phyloP scores from a whole-genome alignment of 768 basidiomycete genomes.

The Tulasnella sp. region DNA sequence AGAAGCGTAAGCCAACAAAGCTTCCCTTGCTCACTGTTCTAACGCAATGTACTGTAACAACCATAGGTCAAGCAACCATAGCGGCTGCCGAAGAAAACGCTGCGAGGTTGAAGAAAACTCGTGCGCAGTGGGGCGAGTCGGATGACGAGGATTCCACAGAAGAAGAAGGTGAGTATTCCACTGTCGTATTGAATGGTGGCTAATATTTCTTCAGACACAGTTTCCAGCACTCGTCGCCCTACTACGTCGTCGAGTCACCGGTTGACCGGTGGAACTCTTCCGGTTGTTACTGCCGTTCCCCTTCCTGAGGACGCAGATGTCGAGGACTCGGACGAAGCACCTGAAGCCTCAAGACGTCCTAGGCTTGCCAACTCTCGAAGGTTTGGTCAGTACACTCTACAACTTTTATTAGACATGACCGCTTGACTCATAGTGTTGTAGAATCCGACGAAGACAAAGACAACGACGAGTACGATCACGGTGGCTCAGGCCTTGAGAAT shows the following conservation, averaged over 20 bases:
- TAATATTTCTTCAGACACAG: too few species aligned
- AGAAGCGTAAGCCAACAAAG: neutral
- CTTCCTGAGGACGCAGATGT: neutral
- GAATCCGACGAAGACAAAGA: neutral
- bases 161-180: neutral
- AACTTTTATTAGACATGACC: neutral
- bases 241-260: neutral
- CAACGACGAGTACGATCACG: neutral
- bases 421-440: neutral
- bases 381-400: neutral
- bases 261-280: neutral
- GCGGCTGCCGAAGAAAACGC: neutral
- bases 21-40: neutral
- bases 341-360: neutral
- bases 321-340: neutral
- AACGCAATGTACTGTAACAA: neutral
- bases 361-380: neutral
- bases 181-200: neutral
- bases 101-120: neutral
- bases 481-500: neutral
- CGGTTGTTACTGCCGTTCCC: neutral
- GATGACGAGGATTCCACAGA: too few species aligned
- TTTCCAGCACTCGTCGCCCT: too few species aligned
- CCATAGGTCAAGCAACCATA: neutral
- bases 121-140: neutral